Conservation (phyloP, 2,329 filamentous ascomycete genomes). For the Colletotrichum spinosum region DNA sequence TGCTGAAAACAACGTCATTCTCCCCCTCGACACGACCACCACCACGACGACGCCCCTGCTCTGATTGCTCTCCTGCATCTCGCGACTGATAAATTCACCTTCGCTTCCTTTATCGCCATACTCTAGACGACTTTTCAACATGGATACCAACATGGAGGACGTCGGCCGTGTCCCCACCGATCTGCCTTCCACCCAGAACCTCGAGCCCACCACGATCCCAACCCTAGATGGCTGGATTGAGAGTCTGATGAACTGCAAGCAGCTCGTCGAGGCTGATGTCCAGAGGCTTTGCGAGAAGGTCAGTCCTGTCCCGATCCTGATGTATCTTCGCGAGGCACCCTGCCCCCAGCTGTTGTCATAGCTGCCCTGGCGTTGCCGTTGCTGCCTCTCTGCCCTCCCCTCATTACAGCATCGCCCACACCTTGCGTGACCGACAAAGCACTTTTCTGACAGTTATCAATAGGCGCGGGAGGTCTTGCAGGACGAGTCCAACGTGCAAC, state of each 20-base stretch:
- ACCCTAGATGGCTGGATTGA: constrained; percentile 99
- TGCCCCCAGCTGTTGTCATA: constrained; percentile 12
- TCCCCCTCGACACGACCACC: constrained; percentile 27
- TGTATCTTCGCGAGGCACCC: constrained; percentile 13
- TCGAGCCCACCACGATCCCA: constrained; percentile 88
- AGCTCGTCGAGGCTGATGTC: constrained; percentile 93
- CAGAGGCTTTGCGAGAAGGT: constrained; percentile 98
- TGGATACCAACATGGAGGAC: constrained; percentile 99
- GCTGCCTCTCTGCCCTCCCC: constrained; percentile 24
- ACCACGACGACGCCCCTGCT: constrained; percentile 32
- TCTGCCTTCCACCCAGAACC: constrained; percentile 74
- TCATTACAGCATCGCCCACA: constrained; percentile 37
- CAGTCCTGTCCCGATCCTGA: constrained; percentile 45
- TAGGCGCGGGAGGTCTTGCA: constrained; percentile 96
- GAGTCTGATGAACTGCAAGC: constrained; percentile 98
- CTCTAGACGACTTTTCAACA: constrained; percentile 49
- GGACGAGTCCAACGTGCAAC: constrained; percentile 98
- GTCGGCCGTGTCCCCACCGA: constrained; percentile 87
- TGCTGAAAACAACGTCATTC: constrained; percentile 37
- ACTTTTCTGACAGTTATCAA: constrained; percentile 47
- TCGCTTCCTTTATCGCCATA: constrained; percentile 6
- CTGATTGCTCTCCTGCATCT: constrained; percentile 32
- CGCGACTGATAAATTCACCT: constrained; percentile 30
- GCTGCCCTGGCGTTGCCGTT: constrained; percentile 7
- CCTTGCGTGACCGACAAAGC: constrained; percentile 45